Conservation (phyloP, 2,329 filamentous ascomycete genomes). For the Neodidymelliopsis sp. region DNA sequence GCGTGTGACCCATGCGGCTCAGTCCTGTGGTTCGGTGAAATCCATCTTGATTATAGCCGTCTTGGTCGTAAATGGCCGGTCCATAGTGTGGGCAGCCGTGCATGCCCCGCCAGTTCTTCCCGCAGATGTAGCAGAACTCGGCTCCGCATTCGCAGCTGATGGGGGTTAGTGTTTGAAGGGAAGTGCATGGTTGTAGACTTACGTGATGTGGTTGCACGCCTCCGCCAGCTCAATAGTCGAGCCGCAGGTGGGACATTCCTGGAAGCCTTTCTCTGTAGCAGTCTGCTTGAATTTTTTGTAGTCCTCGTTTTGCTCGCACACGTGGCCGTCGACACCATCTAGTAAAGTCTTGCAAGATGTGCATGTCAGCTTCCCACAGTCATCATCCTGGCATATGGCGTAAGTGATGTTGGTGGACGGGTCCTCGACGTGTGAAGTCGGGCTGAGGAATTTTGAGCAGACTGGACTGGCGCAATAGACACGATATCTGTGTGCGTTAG, state of each 20-base stretch:
- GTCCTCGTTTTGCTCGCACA: slow-evolving; percentile 30
- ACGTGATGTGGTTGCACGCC: slow-evolving; percentile 46
- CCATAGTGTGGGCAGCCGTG: slow-evolving; percentile 46
- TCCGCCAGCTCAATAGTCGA: slow-evolving; percentile 38
- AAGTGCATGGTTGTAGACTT: not conserved
- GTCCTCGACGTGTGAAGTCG: slow-evolving; percentile 27
- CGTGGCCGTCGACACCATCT: slow-evolving; percentile 19
- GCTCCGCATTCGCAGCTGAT: slow-evolving; percentile 37
- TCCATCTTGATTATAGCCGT: slow-evolving; percentile 44
- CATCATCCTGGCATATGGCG: slow-evolving; percentile 30
- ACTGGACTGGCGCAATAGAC: slow-evolving; percentile 34
- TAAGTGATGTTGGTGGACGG: slow-evolving; percentile 21
- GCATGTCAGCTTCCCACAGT: slow-evolving; percentile 35
- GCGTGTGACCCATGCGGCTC: slow-evolving; percentile 33
- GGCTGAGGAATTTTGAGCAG: slow-evolving; percentile 36
- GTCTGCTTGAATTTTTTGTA: slow-evolving; percentile 35
- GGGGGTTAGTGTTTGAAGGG: slow-evolving; percentile 3
- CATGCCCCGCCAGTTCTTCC: slow-evolving; percentile 35
- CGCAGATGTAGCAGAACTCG: slow-evolving; percentile 47
- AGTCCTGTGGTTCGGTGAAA: slow-evolving; percentile 38
- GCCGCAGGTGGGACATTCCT: slow-evolving; percentile 38
- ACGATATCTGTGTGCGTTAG: slow-evolving; percentile 28
- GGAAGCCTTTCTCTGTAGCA: slow-evolving; percentile 36
- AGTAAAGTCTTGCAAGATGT: slow-evolving; percentile 33
- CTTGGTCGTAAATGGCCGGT: slow-evolving; percentile 36